Evolutionary conservation across 1,284 basidiomycete genomes (phyloP).

Genomic region (Meira nashicola): DNA sequence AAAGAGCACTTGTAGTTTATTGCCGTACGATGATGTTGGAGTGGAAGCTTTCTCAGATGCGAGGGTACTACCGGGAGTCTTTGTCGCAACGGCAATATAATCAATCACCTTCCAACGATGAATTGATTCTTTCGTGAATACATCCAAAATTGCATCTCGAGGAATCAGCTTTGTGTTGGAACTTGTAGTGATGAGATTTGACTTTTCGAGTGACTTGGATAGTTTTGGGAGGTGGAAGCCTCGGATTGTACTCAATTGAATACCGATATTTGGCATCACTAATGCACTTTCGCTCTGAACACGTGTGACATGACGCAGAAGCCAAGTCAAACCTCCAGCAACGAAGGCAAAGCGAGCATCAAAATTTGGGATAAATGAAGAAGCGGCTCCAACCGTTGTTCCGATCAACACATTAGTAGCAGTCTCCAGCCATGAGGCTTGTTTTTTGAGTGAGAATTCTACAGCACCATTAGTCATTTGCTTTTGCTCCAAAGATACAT

Average conservation of each 20-base stretch:
- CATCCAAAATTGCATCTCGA: conserved; percentile 36
- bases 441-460: conserved; percentile 22
- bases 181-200: not conserved
- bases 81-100: conserved; percentile 27
- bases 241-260: conserved; percentile 32
- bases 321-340: conserved; percentile 16
- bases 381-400: conserved; percentile 8
- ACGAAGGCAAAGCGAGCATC: not conserved
- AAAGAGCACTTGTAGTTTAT: conserved; percentile 18
- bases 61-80: not conserved
- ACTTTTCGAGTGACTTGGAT: not conserved
- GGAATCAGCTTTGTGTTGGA: conserved; percentile 21
- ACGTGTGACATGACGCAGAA: conserved; percentile 9
- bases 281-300: conserved; percentile 25
- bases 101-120: conserved; percentile 33
- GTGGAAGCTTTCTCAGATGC: not conserved
- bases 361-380: not conserved
- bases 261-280: conserved; percentile 30
- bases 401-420: conserved; percentile 11
- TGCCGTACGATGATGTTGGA: not conserved
- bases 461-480: conserved; percentile 12
- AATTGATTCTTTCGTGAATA: conserved; percentile 35
- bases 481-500: conserved; percentile 13
- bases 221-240: conserved; percentile 17
- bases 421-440: conserved; percentile 12